Percentiles rank a stretch among this genome's conserved stretches.
These are phyloP conservation scores for Cyberlindnera xylosilytica DNA, from an alignment of 805 yeast species.

Conservation along the genomic window DNA sequence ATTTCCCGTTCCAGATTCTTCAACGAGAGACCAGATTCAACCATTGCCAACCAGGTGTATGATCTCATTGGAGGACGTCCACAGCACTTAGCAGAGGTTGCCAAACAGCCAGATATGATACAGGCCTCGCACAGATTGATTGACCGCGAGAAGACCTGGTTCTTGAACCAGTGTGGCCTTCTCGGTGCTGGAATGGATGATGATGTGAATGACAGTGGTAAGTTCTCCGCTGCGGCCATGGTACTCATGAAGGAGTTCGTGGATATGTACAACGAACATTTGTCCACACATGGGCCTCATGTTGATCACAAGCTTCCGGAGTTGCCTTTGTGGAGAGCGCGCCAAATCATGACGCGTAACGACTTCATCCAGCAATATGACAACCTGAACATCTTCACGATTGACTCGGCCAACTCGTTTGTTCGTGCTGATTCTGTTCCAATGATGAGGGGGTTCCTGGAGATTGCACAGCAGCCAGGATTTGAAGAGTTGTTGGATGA, in stretches of 20 bases:
- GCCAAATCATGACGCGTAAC: slow-evolving; percentile 82
- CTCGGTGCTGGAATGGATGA: slow-evolving; percentile 81
- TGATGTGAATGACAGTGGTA: slow-evolving; percentile 83
- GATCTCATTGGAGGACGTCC: slow-evolving; percentile 81
- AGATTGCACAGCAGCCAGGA: slow-evolving; percentile 67
- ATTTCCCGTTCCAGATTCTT: slow-evolving; percentile 46
- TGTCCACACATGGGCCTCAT: slow-evolving; percentile 1
- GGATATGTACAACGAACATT: slow-evolving; percentile 46
- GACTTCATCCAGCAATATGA: slow-evolving; percentile 77
- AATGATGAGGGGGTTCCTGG: slow-evolving; percentile 87
- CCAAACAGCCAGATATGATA: slow-evolving; percentile 52
- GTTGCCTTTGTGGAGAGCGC: slow-evolving; percentile 77
- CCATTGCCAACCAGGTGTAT: slow-evolving; percentile 51
- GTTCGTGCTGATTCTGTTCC: slow-evolving; percentile 83
- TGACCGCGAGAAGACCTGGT: slow-evolving; percentile 83
- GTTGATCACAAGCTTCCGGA: slow-evolving; percentile 60
- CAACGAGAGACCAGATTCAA: slow-evolving; percentile 37
- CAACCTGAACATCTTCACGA: slow-evolving; percentile 72
- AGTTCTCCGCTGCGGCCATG: slow-evolving; percentile 74
- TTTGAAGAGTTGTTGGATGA: slow-evolving; percentile 65
- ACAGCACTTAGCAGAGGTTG: slow-evolving; percentile 73
- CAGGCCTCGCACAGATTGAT: slow-evolving; percentile 66
- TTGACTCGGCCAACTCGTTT: slow-evolving; percentile 60
- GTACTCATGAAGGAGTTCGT: slow-evolving; percentile 66
- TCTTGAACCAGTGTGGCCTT: slow-evolving; percentile 76